Evolutionary conservation across 805 yeast species (phyloP), one percentile per base, ranked within the genome.

Genomic region (Starmerella asiatica): DNA sequence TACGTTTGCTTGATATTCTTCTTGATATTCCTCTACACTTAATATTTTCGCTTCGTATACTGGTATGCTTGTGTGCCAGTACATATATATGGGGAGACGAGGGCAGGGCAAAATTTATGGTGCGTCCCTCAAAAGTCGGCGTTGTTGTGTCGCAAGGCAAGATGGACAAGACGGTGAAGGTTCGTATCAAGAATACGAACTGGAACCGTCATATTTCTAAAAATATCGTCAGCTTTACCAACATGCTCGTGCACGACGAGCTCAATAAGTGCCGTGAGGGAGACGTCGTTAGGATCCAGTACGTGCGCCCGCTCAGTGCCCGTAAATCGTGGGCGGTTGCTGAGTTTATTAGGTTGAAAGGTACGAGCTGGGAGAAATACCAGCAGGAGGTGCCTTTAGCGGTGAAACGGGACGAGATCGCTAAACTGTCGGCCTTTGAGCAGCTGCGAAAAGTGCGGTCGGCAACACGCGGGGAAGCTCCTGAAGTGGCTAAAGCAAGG

Each of bases 91-190:
- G n/a, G n/a, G n/a, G n/a, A n/a, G n/a, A n/a, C n/a, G n/a, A n/a
- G n/a, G n/a, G n/a, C n/a, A n/a, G 26, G 7, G 26, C 7, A 23
- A 23, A 23, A 23, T 23, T 23, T 23, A 84, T 83, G 94, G 88
- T 93, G 37, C 76, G 85, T 62, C 94, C 83, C 54, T 82, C 83
- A 56, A 83, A 86, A 56, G 64, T 84, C 35, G 98, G 98, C 34
- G 76, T 84, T 61, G 97, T 88, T 51, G 76, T 85, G 24, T 84
- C 95, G 37, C 96, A 86, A 56, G 97, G 97, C 32, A 84, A 84
- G 60, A 91, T 86, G 95, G 71, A 72, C 62, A 91, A 88, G 65
- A 88, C 97, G 42, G 85, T 88, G 47, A 86, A 85, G 64, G 96
- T 88, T 44, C 73, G 94, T 45, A 86, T 88, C 24, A 79, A 80